phyloP scores from a whole-genome alignment of 257 asterid species.

The Solanum ossicruentum region DNA sequence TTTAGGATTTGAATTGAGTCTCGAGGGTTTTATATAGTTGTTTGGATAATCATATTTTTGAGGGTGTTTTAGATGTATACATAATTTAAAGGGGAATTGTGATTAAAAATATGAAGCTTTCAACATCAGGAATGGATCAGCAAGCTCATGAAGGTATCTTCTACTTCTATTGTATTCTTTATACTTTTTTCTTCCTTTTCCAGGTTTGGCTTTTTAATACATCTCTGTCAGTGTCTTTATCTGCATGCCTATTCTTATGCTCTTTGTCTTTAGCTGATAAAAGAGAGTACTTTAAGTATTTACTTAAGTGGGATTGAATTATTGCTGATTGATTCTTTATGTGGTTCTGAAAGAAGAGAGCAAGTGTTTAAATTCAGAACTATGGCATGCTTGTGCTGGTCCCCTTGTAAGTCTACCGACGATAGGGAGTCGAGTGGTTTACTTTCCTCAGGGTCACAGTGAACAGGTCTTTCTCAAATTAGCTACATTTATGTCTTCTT shows the following conservation, averaged over 20 bases:
- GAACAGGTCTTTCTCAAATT: slow-evolving; percentile 57
- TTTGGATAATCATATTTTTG: slow-evolving; percentile 1
- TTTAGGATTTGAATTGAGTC: slow-evolving; percentile 13
- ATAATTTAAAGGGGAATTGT: slow-evolving; percentile 1
- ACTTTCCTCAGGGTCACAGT: slow-evolving; percentile 99
- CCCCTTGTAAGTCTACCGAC: slow-evolving; percentile 86
- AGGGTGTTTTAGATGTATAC: background rate
- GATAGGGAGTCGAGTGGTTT: slow-evolving; percentile 83
- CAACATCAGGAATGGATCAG: slow-evolving; percentile 53
- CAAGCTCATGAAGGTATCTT: slow-evolving; percentile 39
- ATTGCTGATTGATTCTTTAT: background rate
- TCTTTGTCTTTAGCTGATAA: background rate
- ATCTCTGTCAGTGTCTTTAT: background rate
- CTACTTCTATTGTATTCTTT: background rate
- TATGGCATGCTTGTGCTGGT: slow-evolving; percentile 99
- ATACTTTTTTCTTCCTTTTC: background rate
- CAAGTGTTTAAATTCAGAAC: slow-evolving; percentile 90
- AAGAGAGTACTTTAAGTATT: background rate
- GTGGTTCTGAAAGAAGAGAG: slow-evolving; percentile 66
- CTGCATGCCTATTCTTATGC: background rate
- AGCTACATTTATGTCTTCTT: background rate
- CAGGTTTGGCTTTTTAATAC: background rate
- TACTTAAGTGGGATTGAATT: background rate
- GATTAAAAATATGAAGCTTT: slow-evolving; percentile 34
- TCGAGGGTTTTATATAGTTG: background rate